Evolutionary conservation across 1,284 basidiomycete genomes (phyloP).

Genomic region (Microbotryum saponariae): DNA sequence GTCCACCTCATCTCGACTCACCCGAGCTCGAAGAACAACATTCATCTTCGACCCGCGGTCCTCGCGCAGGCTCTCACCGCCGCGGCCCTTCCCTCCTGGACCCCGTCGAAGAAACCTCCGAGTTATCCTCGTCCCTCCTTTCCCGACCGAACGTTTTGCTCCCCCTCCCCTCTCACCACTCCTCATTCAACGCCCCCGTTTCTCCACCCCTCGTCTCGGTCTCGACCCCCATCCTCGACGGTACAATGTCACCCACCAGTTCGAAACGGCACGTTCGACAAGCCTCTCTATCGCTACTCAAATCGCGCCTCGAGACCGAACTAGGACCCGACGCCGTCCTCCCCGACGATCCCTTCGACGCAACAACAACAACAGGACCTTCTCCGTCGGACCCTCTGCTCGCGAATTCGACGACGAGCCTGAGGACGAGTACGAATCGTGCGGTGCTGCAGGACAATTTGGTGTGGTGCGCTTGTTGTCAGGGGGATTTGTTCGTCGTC

Average conservation of each 20-base stretch:
- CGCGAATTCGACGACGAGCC: neutral
- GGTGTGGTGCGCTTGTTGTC: slow-evolving; percentile 28
- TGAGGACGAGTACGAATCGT: slow-evolving; percentile 11
- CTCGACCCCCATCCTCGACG: slow-evolving; percentile 9
- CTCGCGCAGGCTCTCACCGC: neutral
- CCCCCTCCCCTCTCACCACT: slow-evolving; percentile 13
- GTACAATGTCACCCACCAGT: slow-evolving; percentile 7
- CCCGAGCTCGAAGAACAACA: neutral
- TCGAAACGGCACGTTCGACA: slow-evolving; percentile 27
- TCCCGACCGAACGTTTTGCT: slow-evolving; percentile 20
- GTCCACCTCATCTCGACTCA: slow-evolving; percentile 3
- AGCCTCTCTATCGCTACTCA: slow-evolving; percentile 28
- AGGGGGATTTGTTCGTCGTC: slow-evolving; percentile 15
- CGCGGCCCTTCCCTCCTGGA: neutral
- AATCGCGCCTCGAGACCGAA: slow-evolving; percentile 34
- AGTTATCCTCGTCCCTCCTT: slow-evolving; percentile 13
- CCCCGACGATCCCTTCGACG: neutral
- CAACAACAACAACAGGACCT: neutral
- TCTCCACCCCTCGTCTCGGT: slow-evolving; percentile 16
- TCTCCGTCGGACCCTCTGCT: neutral
- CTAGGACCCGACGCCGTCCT: slow-evolving; percentile 15
- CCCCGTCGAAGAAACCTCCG: neutral
- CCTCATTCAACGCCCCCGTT: slow-evolving; percentile 15
- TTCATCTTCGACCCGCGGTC: neutral
- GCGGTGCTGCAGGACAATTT: slow-evolving; percentile 30